Conservation (phyloP, 352 stramenopile species). For the Globisporangium spinosum region DNA sequence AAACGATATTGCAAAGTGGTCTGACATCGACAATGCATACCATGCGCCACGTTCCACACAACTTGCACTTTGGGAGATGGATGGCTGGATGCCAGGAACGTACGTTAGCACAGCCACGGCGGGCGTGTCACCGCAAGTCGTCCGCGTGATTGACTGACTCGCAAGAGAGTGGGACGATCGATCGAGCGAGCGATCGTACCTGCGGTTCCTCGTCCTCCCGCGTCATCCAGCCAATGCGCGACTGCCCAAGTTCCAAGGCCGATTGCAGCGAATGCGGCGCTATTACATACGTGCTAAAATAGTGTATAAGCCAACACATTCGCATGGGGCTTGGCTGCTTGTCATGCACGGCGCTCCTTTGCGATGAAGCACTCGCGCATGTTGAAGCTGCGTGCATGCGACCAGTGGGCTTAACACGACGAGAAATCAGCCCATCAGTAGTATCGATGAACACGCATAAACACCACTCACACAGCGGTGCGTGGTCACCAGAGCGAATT, state of each 20-base stretch:
- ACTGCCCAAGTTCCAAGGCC: background rate
- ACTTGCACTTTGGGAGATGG: background rate
- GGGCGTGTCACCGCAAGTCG: background rate
- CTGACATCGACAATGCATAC: background rate
- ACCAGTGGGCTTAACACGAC: background rate
- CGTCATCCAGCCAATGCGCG: background rate
- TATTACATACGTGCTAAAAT: background rate
- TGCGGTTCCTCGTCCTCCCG: background rate
- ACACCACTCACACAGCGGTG: background rate
- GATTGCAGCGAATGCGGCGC: background rate
- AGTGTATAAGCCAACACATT: background rate
- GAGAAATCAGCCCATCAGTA: background rate
- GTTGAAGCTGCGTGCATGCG: constrained; percentile 1
- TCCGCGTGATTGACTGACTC: background rate
- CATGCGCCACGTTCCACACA: background rate
- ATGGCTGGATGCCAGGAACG: background rate
- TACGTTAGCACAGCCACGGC: background rate
- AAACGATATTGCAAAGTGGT: background rate
- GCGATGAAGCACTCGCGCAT: background rate
- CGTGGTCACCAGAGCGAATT: background rate
- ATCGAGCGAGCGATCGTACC: too few relatives aligned
- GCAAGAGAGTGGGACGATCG: background rate
- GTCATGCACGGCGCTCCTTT: background rate
- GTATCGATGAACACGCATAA: constrained; percentile 1
- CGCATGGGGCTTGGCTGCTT: background rate